A percentile compares a stretch with the other conserved stretches of the same genome.
Conservation (phyloP, 306 rosid genomes). For the Rubus idaeus region DNA sequence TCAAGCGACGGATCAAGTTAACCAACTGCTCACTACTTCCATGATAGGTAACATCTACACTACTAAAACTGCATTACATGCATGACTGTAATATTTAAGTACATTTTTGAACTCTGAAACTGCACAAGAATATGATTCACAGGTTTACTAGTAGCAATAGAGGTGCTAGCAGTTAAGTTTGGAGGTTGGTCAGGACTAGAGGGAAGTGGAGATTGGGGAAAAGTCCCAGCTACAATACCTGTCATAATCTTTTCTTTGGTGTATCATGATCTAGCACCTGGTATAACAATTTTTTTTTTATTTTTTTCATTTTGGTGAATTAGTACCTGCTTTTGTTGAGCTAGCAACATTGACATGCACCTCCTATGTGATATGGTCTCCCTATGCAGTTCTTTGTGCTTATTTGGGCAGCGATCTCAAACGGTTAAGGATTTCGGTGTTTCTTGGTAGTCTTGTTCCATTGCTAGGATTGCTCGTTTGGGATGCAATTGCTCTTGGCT, state of each 20-base stretch:
- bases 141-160: slow-evolving; percentile 64
- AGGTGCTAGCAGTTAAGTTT: slow-evolving; percentile 44
- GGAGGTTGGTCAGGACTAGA: slow-evolving; percentile 64
- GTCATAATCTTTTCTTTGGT: slow-evolving; percentile 61
- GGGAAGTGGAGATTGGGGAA: slow-evolving; percentile 53
- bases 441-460: slow-evolving; percentile 69
- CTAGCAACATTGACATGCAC: background rate
- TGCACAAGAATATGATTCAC: slow-evolving; percentile 21
- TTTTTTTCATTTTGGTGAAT: background rate
- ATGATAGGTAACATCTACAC: slow-evolving; percentile 45
- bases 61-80: background rate
- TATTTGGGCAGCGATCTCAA: slow-evolving; percentile 66
- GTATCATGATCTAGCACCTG: slow-evolving; percentile 72
- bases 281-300: slow-evolving; percentile 21
- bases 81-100: background rate
- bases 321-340: background rate
- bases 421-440: slow-evolving; percentile 56
- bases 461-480: slow-evolving; percentile 57
- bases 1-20: slow-evolving; percentile 52
- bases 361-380: background rate
- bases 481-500: slow-evolving; percentile 65
- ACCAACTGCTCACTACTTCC: slow-evolving; percentile 64
- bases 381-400: slow-evolving; percentile 71
- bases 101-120: background rate
- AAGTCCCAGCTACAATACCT: slow-evolving; percentile 56